Base-by-base conservation (phyloP, 208 protist species). In the Trypanosomatidae sp. region DNA sequence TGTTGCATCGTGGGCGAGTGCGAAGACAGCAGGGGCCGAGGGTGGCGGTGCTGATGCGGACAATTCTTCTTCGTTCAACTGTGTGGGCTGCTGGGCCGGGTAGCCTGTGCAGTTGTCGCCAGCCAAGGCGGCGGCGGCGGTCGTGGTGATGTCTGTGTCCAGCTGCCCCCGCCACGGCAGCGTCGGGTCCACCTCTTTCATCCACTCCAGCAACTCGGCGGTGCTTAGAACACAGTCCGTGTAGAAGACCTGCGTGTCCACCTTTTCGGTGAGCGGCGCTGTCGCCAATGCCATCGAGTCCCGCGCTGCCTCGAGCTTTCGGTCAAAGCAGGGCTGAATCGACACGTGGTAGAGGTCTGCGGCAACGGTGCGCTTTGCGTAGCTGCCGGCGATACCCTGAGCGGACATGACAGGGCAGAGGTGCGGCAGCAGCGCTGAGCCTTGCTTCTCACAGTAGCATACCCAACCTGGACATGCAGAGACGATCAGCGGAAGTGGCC, bases 311-410 rank as follows among this genome's bases (percentile, higher is more conserved):
- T 99, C 98, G 17, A 99, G 83, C 83, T 99, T 99, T 58, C 99
- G 98, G 82, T 99, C 99, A 80, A 96, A 99, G 87, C 99, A 99
- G 3, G 98, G 98, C 92, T 99, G 99, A 13, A 99, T 83, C 12
- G 97, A 95, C 6, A 99, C 80, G 77, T 99, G 98, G 75, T 97
- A 99, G 30, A 94, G 43, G 4, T 69, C 56, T 4, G 66, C 64
- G 10, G 49, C 43, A 2, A 76, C 22, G 0, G 43, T 46, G 33
- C 75, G 88, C 69, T 98, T 90, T 49, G 97, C 97, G 52, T 99
- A 91, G 58, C 98, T 74, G 25, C 98, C 98, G 64, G 98, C 98
- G 49, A 99, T 95, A 70, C 98, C 97, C 73, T 99, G 98, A 1
- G 98, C 94, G 19, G 97, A 99, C 80, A 99, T 97, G 1, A 96